These are phyloP conservation scores for Candida ortonii DNA, from an alignment of 805 yeast species.

Conservation along the genomic window DNA sequence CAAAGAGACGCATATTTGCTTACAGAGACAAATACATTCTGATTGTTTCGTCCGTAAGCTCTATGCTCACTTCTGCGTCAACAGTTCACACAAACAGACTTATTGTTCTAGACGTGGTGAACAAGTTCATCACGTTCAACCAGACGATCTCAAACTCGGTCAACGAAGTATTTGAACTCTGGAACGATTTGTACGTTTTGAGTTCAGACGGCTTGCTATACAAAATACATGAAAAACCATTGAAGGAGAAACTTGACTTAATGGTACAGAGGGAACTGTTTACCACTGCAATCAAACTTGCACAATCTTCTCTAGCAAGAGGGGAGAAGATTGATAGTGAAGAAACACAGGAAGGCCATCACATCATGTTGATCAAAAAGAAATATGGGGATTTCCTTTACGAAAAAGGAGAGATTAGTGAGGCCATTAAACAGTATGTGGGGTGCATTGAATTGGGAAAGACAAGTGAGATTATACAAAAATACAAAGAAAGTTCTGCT, in stretches of 20 bases:
- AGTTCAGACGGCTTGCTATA: slow-evolving; percentile 76
- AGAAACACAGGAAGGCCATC: slow-evolving; percentile 25
- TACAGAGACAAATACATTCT: slow-evolving; percentile 50
- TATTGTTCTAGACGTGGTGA: slow-evolving; percentile 63
- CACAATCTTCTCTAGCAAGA: slow-evolving; percentile 33
- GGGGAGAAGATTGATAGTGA: slow-evolving; percentile 30
- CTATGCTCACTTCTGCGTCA: slow-evolving; percentile 28
- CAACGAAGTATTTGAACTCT: slow-evolving; percentile 51
- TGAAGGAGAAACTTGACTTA: slow-evolving; percentile 65
- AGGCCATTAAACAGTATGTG: slow-evolving; percentile 75
- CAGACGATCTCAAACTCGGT: slow-evolving; percentile 67
- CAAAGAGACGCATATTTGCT: slow-evolving; percentile 51
- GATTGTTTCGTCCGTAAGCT: slow-evolving; percentile 50
- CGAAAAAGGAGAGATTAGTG: slow-evolving; percentile 59
- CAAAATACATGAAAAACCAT: slow-evolving; percentile 60
- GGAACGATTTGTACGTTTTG: slow-evolving; percentile 58
- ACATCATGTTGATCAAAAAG: slow-evolving; percentile 43
- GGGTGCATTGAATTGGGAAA: slow-evolving; percentile 45
- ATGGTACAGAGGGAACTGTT: slow-evolving; percentile 69
- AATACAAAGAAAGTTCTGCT: slow-evolving; percentile 74
- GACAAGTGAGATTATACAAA: slow-evolving; percentile 74
- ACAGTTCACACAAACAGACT: slow-evolving; percentile 47
- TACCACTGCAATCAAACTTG: slow-evolving; percentile 69
- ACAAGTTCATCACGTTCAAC: slow-evolving; percentile 68
- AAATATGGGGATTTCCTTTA: slow-evolving; percentile 73